A percentile compares a stretch with the other conserved stretches of the same genome.
These are phyloP conservation scores for Pyrenula aspistea DNA, from an alignment of 495 filamentous ascomycete species.

Conservation along the genomic window DNA sequence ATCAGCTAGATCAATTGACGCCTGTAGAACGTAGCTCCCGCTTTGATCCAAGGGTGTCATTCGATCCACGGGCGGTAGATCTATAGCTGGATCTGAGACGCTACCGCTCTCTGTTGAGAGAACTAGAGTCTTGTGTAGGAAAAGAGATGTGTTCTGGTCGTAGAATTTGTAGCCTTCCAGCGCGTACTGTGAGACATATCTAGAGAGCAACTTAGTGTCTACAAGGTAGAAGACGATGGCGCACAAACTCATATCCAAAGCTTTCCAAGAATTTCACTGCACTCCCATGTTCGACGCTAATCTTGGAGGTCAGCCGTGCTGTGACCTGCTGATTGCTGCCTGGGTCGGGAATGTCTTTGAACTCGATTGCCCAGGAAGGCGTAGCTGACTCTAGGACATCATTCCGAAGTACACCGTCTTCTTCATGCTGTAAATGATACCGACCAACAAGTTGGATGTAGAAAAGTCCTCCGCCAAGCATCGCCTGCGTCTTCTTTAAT, in stretches of 20 bases:
- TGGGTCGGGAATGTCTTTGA: constrained; percentile 40
- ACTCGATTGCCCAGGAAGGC: constrained; percentile 34
- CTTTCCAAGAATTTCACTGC: constrained; percentile 33
- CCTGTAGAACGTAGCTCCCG: constrained; percentile 39
- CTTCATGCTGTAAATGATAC: background rate
- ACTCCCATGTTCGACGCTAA: constrained; percentile 29
- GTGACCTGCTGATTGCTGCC: constrained; percentile 35
- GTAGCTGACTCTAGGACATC: constrained; percentile 8
- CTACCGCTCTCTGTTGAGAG: constrained; percentile 11
- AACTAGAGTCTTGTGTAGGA: constrained; percentile 30
- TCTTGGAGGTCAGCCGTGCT: constrained; percentile 32
- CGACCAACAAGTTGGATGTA: constrained; percentile 35
- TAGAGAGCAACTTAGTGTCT: constrained; percentile 7
- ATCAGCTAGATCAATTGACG: constrained; percentile 34
- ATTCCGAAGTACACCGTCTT: constrained; percentile 20
- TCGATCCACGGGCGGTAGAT: constrained; percentile 18
- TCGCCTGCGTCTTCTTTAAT: constrained; percentile 30
- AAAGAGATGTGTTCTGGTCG: constrained; percentile 32
- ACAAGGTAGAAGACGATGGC: too few species aligned
- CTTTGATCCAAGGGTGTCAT: constrained; percentile 30
- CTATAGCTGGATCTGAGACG: constrained; percentile 16
- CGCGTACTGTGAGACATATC: constrained; percentile 35
- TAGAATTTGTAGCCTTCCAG: constrained; percentile 37
- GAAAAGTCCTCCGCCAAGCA: constrained; percentile 38
- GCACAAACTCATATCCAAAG: constrained; percentile 36